phyloP scores from a whole-genome alignment of 495 filamentous ascomycete species.

The Evernia prunastri region DNA sequence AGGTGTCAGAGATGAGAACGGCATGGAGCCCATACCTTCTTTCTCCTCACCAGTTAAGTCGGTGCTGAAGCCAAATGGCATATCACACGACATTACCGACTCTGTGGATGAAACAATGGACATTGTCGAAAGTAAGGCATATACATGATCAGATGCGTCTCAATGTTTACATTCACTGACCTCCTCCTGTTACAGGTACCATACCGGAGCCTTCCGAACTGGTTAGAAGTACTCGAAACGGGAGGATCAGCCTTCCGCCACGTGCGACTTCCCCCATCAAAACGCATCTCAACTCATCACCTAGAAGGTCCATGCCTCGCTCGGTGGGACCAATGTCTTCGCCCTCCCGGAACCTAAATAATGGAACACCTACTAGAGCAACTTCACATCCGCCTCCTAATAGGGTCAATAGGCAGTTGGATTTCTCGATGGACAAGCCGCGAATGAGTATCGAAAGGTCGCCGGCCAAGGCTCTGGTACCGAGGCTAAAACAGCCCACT shows the following conservation, averaged over 20 bases:
- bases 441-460: conserved; percentile 9
- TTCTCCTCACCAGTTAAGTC: conserved; percentile 82
- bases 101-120: conserved; percentile 40
- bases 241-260: conserved; percentile 31
- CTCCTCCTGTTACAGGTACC: conserved; percentile 34
- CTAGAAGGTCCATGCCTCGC: conserved; percentile 28
- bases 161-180: background rate
- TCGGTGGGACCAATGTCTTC: conserved; percentile 24
- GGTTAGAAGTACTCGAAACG: conserved; percentile 28
- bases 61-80: conserved; percentile 37
- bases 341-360: conserved; percentile 18
- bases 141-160: conserved; percentile 2
- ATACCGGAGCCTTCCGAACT: conserved; percentile 40
- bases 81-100: conserved; percentile 32
- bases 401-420: conserved; percentile 11
- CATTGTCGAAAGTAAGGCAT: conserved; percentile 36
- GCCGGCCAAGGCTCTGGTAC: background rate
- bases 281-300: conserved; percentile 36
- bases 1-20: conserved; percentile 80
- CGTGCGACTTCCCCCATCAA: conserved; percentile 43
- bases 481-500: conserved; percentile 5
- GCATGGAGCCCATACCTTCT: conserved; percentile 80
- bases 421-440: conserved; percentile 15
- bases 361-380: conserved; percentile 23
- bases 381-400: conserved; percentile 19